Percentiles rank a stretch among this genome's conserved stretches.
Conservation (phyloP, 495 filamentous ascomycete genomes). For the Chaetomidium leptoderma region DNA sequence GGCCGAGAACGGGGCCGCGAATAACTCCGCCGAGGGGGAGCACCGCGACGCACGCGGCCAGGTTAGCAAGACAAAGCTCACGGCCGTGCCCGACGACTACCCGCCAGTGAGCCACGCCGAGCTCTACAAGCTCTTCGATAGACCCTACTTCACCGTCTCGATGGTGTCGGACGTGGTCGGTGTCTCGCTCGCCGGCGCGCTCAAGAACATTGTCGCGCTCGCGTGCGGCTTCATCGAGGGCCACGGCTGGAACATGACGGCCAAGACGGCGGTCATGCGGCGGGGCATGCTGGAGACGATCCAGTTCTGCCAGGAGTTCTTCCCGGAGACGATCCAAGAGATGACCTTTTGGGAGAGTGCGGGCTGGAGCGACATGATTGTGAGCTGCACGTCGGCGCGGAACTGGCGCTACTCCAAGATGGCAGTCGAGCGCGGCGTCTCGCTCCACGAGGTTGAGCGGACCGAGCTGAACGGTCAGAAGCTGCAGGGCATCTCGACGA, state of each 20-base stretch:
- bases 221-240: constrained; percentile 95
- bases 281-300: constrained; percentile 93
- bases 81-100: constrained; percentile 70
- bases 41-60: constrained; percentile 60
- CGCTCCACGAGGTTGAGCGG: constrained; percentile 82
- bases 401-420: constrained; percentile 94
- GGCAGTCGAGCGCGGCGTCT: constrained; percentile 70
- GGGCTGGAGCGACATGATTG: constrained; percentile 94
- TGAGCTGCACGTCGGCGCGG: constrained; percentile 81
- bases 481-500: constrained; percentile 88
- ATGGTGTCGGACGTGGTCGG: constrained; percentile 91
- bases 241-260: constrained; percentile 95
- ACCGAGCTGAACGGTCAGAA: constrained; percentile 94
- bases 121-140: constrained; percentile 82
- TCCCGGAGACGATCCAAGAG: constrained; percentile 68
- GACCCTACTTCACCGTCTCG: constrained; percentile 95
- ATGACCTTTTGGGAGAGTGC: constrained; percentile 92
- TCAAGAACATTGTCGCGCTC: constrained; percentile 96
- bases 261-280: constrained; percentile 95
- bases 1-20: constrained; percentile 16
- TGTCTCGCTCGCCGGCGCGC: constrained; percentile 87
- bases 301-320: constrained; percentile 90
- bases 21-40: constrained; percentile 39
- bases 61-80: constrained; percentile 60
- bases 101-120: constrained; percentile 75